Evolutionary conservation across 1,284 basidiomycete genomes (phyloP), one percentile per base, ranked within the genome.

Genomic region (Athelia sp.): DNA sequence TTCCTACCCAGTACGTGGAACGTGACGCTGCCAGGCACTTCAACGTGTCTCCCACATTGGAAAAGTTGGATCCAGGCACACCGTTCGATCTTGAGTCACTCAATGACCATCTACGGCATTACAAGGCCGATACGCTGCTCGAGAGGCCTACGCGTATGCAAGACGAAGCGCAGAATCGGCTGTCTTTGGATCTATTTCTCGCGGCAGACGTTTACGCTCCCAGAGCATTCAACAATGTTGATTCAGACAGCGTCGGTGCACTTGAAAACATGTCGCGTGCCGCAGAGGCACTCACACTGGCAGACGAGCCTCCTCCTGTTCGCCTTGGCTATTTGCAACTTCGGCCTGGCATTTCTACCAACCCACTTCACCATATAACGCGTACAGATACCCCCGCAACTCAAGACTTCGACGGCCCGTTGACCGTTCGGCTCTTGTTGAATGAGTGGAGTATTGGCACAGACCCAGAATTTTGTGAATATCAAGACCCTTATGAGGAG

Each of bases 291-390:
- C 71, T 84, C 54, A 78, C 79, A 3, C 63, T 86, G 13, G 66
- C 62, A 21, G 74, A 73, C 10, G 78, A 76, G 52, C 78, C 78
- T 8, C 75, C 82, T 19, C 67, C 73, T 3, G 60, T 86, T 38
- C 63, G 72, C 3, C 86, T 87, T 62, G 74, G 77, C n/a, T 84
- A 76, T 59, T 64, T 89, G 26, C 75, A 61, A 14, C 86, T 86
- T 1, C 51, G 72, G 31, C 71, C 66, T 48, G 54, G 50, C 15
- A 57, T 40, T n/a, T 17, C 36, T 4, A 40, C 8, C 19, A 40
- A 21, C 19, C 36, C n/a, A 8, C 19, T n/a, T 21, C 15, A 21
- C 15, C n/a, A n/a, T 17, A n/a, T 17, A 6, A 4, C 15, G 15
- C 36, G 36, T 9, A 40, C 36, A 19, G 61, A 65, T 26, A 52